Percentiles rank a stretch among this genome's conserved stretches.
Evolutionary conservation across 140 eudicot genomes (phyloP).

Genomic region (Ambrosia hybrid): DNA sequence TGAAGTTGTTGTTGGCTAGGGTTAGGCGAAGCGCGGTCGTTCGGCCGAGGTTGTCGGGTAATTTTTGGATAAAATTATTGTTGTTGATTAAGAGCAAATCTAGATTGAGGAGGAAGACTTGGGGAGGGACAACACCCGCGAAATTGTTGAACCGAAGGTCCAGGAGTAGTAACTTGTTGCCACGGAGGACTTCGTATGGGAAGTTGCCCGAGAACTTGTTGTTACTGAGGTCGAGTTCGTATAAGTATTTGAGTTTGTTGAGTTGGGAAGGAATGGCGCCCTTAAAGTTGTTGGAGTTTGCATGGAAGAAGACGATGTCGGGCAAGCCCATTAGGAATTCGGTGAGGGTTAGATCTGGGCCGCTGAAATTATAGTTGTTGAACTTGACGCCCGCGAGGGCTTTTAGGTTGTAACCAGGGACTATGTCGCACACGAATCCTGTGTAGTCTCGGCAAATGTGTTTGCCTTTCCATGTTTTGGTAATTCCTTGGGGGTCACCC

Average conservation of each 20-base stretch:
- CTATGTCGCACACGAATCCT: constrained; percentile 45
- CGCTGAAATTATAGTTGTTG: constrained; percentile 38
- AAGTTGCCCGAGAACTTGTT: constrained; percentile 45
- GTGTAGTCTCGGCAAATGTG: constrained; percentile 39
- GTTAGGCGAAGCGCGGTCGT: constrained; percentile 41
- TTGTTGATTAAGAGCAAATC: constrained; percentile 60
- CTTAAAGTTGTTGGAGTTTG: constrained; percentile 53
- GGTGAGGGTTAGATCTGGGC: constrained; percentile 28
- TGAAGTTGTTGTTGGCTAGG: constrained; percentile 58
- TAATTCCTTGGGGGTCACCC: constrained; percentile 41
- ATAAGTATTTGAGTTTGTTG: constrained; percentile 32
- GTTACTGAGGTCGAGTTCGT: constrained; percentile 63
- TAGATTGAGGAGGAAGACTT: constrained; percentile 39
- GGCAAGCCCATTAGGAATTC: constrained; percentile 39
- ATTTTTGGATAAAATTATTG: constrained; percentile 40
- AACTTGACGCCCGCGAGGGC: constrained; percentile 47
- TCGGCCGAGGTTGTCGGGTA: constrained; percentile 45
- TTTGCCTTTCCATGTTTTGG: constrained; percentile 45
- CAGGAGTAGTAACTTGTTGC: constrained; percentile 29
- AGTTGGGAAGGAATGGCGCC: constrained; percentile 39
- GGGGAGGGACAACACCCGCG: constrained; percentile 45
- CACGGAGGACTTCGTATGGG: constrained; percentile 36
- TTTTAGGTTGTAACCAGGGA: constrained; percentile 1
- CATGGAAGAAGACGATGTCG: constrained; percentile 59
- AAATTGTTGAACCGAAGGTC: constrained; percentile 63